These are phyloP conservation scores for Lathyrus oleraceus DNA, from an alignment of 306 rosid species.

Conservation along the genomic window DNA sequence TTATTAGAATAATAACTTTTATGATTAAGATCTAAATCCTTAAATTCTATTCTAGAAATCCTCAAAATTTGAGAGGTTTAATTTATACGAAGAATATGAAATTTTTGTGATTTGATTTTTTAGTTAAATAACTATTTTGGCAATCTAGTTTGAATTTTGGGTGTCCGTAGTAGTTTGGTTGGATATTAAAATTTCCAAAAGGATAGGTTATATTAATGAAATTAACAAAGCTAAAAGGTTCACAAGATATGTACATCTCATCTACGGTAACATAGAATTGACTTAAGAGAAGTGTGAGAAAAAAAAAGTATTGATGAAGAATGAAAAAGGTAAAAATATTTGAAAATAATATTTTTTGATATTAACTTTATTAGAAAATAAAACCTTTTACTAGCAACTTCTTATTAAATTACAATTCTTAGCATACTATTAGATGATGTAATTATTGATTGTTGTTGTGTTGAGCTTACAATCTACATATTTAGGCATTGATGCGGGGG, in stretches of 20 bases:
- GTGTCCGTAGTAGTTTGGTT: conserved; percentile 38
- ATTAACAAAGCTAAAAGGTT: conserved; percentile 38
- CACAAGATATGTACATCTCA: conserved; percentile 31
- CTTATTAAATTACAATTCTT: too few relatives aligned
- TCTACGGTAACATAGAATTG: too few relatives aligned
- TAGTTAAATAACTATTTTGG: conserved; percentile 12
- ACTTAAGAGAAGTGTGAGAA: too few relatives aligned
- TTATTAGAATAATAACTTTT: background rate
- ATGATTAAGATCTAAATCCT: background rate
- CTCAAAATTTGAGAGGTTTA: background rate
- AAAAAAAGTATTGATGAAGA: too few relatives aligned
- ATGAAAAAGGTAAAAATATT: too few relatives aligned
- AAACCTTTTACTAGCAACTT: too few relatives aligned
- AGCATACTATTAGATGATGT: too few relatives aligned
- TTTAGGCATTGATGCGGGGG: too few relatives aligned
- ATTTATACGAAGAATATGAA: conserved; percentile 26
- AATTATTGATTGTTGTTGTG: too few relatives aligned
- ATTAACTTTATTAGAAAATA: too few relatives aligned
- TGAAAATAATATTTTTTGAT: too few relatives aligned
- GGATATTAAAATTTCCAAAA: conserved; percentile 36
- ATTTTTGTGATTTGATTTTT: conserved; percentile 16
- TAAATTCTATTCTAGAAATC: conserved; percentile 39
- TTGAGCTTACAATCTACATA: too few relatives aligned
- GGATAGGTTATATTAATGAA: conserved; percentile 33
- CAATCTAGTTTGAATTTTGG: background rate